Evolutionary conservation across 1,139 yeast species (phyloP), one percentile per base, ranked within the genome.

Genomic region (Blastobotrys arbuscula): DNA sequence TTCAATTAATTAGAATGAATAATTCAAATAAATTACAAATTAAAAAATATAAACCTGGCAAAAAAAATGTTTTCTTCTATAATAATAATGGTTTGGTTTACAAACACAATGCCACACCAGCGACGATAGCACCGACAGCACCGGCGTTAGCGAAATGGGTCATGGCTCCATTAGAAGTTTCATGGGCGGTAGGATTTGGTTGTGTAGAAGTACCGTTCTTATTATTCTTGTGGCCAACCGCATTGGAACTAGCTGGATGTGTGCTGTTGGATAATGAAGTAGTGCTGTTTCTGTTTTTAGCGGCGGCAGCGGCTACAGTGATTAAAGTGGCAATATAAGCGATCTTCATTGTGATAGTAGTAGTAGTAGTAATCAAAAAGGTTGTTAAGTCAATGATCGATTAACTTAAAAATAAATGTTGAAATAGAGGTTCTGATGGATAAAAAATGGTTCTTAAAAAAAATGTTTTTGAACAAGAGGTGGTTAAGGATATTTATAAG

Each of bases 41-140:
- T 33, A 33, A n/a, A 33, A 33, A 33, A 33, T 9, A 9, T 15
- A 16, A 33, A 33, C 9, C 9, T 5, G 10, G 28, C 28, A 24
- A 24, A 24, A 24, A 24, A 33, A 15, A 33, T 15, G 10, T 34
- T 34, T 34, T 34, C 13, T 34, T 34, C 13, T 34, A 9, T 18
- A 33, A 33, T 9, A 26, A 26, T 9, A 13, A 21, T 20, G 19
- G 16, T 34, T 34, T 34, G 31, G 49, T 49, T 77, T 79, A 79
- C 74, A 79, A 76, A 63, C 78, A 72, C 69, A 81, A 74, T 65
- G 82, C 85, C 62, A 79, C 78, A 71, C 84, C 85, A 62, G 84
- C 86, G 59, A 84, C 86, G 57, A 79, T 81, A 64, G 80, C 84
- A 65, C 84, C 86, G 72, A 84, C 85, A 67, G 79, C 74, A 70